Evolutionary conservation across 805 yeast species (phyloP).

Genomic region (Starmerella scarabaei): DNA sequence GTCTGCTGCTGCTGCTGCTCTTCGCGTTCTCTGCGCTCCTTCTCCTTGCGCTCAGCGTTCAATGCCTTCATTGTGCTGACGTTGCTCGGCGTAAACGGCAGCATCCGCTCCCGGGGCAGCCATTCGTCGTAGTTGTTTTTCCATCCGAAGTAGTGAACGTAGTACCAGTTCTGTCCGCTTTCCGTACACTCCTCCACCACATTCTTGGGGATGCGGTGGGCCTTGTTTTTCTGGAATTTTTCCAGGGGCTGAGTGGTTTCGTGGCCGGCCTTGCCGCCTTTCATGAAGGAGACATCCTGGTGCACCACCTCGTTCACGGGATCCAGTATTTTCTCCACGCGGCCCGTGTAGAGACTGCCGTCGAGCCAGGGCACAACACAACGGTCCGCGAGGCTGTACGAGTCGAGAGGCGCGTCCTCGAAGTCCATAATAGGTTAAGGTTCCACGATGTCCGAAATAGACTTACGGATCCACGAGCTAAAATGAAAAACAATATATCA

Average conservation of each 20-base stretch:
- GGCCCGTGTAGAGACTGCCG: conserved; percentile 18
- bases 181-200: conserved; percentile 13
- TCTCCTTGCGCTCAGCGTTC: conserved; percentile 34
- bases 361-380: conserved; percentile 20
- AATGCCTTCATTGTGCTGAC: conserved; percentile 48
- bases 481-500: too few relatives aligned
- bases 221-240: conserved; percentile 18
- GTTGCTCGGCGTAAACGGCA: conserved; percentile 59
- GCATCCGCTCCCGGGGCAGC: conserved; percentile 59
- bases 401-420: conserved; percentile 1
- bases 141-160: conserved; percentile 91
- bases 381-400: conserved; percentile 14
- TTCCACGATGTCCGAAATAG: too few relatives aligned
- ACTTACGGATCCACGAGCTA: too few relatives aligned
- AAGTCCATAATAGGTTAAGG: neutral
- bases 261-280: conserved; percentile 4
- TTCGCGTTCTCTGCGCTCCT: conserved; percentile 10
- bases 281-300: conserved; percentile 7
- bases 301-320: conserved; percentile 11
- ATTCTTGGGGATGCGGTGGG: conserved; percentile 2
- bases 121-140: conserved; percentile 94
- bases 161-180: conserved; percentile 38
- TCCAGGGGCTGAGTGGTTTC: conserved; percentile 16
- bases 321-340: conserved; percentile 15
- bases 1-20: conserved; percentile 16